These are phyloP conservation scores for Metschnikowia chrysomelidarum DNA, from an alignment of 805 yeast species.

Conservation along the genomic window DNA sequence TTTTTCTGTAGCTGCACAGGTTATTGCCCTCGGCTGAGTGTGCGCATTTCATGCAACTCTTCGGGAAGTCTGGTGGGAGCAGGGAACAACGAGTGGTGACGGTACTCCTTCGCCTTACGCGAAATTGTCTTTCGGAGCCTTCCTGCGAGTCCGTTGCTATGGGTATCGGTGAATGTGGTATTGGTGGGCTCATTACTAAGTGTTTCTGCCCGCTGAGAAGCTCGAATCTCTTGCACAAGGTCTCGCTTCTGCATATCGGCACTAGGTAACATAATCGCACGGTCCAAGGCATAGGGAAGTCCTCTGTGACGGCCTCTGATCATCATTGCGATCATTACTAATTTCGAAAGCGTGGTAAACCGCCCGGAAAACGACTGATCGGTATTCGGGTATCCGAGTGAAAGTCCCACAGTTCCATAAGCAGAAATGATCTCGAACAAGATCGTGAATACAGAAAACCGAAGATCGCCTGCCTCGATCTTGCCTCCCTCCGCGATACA, in stretches of 20 bases:
- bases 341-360: constrained; percentile 70
- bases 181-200: constrained; percentile 15
- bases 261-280: constrained; percentile 87
- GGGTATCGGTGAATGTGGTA: constrained; percentile 10
- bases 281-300: constrained; percentile 85
- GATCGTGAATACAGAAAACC: constrained; percentile 66
- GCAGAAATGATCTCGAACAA: constrained; percentile 92
- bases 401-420: constrained; percentile 94
- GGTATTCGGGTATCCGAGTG: constrained; percentile 74
- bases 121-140: constrained; percentile 12
- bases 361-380: constrained; percentile 71
- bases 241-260: constrained; percentile 63
- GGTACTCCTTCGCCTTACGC: constrained; percentile 15
- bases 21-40: constrained; percentile 2
- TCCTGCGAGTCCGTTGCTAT: constrained; percentile 12
- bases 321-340: constrained; percentile 86
- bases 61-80: constrained; percentile 19
- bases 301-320: constrained; percentile 97
- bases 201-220: constrained; percentile 26
- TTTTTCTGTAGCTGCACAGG: too few relatives aligned
- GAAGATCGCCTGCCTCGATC: constrained; percentile 40
- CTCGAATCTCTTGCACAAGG: constrained; percentile 54
- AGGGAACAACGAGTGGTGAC: constrained; percentile 18
- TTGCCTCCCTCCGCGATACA: constrained; percentile 81
- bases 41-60: constrained; percentile 12